Conservation (phyloP, 2,329 filamentous ascomycete species). For the Pezicula carpinea region DNA sequence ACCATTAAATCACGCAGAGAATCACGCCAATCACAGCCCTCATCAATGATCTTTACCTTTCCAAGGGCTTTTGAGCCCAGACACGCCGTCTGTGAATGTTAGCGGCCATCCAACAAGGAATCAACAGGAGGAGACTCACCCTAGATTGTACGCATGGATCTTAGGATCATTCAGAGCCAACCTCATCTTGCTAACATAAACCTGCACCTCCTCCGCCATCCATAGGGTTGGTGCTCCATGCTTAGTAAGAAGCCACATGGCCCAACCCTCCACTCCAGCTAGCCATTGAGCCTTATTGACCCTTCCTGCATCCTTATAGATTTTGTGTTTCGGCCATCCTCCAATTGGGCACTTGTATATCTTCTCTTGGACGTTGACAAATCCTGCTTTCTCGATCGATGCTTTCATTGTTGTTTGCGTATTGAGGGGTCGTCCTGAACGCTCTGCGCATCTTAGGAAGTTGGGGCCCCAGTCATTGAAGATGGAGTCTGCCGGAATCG, state of each 20-base stretch:
- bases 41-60: background rate
- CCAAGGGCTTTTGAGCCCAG: background rate
- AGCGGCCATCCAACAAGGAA: background rate
- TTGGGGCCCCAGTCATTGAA: conserved; percentile 15
- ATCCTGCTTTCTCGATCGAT: conserved; percentile 22
- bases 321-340: conserved; percentile 30
- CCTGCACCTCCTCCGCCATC: conserved; percentile 20
- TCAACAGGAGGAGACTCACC: background rate
- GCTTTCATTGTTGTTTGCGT: conserved; percentile 25
- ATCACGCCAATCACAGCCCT: background rate
- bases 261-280: conserved; percentile 25
- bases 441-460: conserved; percentile 17
- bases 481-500: conserved; percentile 10
- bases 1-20: too few species aligned
- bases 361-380: conserved; percentile 14
- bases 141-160: conserved; percentile 2
- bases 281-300: conserved; percentile 19
- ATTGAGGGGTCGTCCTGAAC: conserved; percentile 19
- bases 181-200: conserved; percentile 19
- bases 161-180: conserved; percentile 15
- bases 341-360: conserved; percentile 15
- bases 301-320: conserved; percentile 30
- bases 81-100: background rate
- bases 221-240: conserved; percentile 20
- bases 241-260: conserved; percentile 24